A percentile compares a stretch with the other conserved stretches of the same genome.
Evolutionary conservation across 441 rosid species (phyloP).

Genomic region (Pelargonium cotyledonis): DNA sequence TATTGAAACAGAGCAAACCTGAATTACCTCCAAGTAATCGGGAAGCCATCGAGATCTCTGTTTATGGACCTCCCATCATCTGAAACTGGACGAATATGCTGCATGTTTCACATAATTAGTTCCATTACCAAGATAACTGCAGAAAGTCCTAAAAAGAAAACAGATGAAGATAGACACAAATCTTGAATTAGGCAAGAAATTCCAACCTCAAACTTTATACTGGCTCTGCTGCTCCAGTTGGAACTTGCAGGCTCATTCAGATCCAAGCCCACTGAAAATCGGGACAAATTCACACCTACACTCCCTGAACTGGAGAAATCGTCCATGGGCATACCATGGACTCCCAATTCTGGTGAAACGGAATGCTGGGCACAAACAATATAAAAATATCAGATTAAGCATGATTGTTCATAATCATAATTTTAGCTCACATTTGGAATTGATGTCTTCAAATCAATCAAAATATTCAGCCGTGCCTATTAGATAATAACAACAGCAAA

Average conservation of each 20-base stretch:
- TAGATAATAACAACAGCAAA: not conserved
- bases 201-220: constrained; percentile 78
- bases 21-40: constrained; percentile 77
- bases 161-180: constrained; percentile 12
- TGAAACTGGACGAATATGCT: constrained; percentile 71
- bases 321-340: constrained; percentile 73
- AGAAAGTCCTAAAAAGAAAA: constrained; percentile 13
- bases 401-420: not conserved
- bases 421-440: constrained; percentile 11
- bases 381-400: constrained; percentile 15
- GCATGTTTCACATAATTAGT: constrained; percentile 25
- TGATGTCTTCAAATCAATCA: not conserved
- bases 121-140: constrained; percentile 1
- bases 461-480: not conserved
- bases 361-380: constrained; percentile 60
- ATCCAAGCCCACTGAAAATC: constrained; percentile 71
- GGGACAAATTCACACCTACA: constrained; percentile 85
- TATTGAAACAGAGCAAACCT: constrained; percentile 7
- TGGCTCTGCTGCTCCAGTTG: constrained; percentile 83
- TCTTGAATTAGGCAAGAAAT: constrained; percentile 9
- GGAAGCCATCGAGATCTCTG: constrained; percentile 79
- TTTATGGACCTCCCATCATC: constrained; percentile 80
- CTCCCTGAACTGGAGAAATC: constrained; percentile 84
- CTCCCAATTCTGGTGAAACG: constrained; percentile 81
- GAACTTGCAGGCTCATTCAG: constrained; percentile 75